A percentile compares a stretch with the other conserved stretches of the same genome.
phyloP scores from a whole-genome alignment of 2,329 filamentous ascomycete species.

The Rutstroemia sp. region DNA sequence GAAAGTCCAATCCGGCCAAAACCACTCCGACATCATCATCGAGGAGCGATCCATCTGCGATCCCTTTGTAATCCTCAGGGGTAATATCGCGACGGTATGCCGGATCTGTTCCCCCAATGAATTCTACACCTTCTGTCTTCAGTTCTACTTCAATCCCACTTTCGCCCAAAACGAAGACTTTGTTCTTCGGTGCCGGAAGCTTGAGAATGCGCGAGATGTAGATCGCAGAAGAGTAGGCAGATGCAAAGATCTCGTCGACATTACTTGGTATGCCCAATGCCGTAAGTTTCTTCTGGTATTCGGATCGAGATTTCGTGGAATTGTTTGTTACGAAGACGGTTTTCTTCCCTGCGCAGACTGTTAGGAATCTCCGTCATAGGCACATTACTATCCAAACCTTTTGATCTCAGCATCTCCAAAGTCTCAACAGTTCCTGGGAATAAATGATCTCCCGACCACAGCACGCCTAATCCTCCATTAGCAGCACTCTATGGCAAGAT shows the following conservation, averaged over 20 bases:
- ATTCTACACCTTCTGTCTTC: conserved; percentile 66
- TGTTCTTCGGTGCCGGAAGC: conserved; percentile 71
- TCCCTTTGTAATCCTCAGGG: conserved; percentile 69
- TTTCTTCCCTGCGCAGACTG: conserved; percentile 61
- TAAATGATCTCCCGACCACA: conserved; percentile 92
- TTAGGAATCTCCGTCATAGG: neutral
- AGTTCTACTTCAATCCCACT: conserved; percentile 87
- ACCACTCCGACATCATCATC: conserved; percentile 89
- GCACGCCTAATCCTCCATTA: conserved; percentile 55
- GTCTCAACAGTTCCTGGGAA: conserved; percentile 84
- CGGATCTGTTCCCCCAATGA: conserved; percentile 82
- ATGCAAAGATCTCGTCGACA: conserved; percentile 85
- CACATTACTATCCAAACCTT: conserved; percentile 41
- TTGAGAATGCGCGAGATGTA: conserved; percentile 92
- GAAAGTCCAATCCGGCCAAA: conserved; percentile 84
- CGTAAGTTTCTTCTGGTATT: conserved; percentile 89
- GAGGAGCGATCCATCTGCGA: conserved; percentile 68
- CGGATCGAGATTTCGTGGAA: conserved; percentile 87
- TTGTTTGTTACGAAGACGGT: conserved; percentile 98
- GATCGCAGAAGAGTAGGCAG: conserved; percentile 88
- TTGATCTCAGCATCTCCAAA: conserved; percentile 70
- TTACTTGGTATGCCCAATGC: conserved; percentile 70
- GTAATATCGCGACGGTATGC: conserved; percentile 69
- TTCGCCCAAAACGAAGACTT: conserved; percentile 92
- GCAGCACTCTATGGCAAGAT: neutral